phyloP scores from a whole-genome alignment of 805 yeast species.

The Ogataea degrootiae region DNA sequence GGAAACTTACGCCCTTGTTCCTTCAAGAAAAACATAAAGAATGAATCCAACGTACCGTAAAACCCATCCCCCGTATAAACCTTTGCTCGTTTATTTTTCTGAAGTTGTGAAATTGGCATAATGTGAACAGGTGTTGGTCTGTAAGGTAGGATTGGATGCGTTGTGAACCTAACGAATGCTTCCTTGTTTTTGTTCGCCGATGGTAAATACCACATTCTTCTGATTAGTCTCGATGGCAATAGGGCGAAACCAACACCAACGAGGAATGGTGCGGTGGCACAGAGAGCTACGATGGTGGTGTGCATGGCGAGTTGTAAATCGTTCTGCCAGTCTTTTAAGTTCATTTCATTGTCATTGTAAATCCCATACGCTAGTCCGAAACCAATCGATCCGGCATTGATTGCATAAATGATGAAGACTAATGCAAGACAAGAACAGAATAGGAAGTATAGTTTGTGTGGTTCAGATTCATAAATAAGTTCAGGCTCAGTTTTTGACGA shows the following conservation, averaged over 20 bases:
- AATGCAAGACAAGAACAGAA: conserved; percentile 65
- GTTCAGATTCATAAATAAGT: conserved; percentile 76
- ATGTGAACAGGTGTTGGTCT: conserved; percentile 71
- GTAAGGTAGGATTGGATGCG: conserved; percentile 75
- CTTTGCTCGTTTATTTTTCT: conserved; percentile 56
- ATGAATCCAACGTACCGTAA: conserved; percentile 75
- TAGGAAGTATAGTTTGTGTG: conserved; percentile 71
- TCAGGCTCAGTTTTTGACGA: conserved; percentile 55
- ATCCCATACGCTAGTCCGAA: conserved; percentile 22
- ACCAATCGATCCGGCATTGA: conserved; percentile 36
- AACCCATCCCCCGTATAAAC: conserved; percentile 87
- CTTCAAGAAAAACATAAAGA: conserved; percentile 68
- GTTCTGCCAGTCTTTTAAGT: conserved; percentile 21
- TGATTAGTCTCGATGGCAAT: conserved; percentile 65
- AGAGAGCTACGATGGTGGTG: conserved; percentile 29
- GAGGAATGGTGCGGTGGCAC: conserved; percentile 39
- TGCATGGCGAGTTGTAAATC: conserved; percentile 23
- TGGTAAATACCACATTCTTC: conserved; percentile 76
- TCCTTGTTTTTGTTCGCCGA: conserved; percentile 45
- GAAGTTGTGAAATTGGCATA: conserved; percentile 52
- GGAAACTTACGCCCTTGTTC: conserved; percentile 53
- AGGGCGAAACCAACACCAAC: conserved; percentile 38
- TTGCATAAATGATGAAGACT: conserved; percentile 64
- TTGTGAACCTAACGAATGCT: conserved; percentile 49
- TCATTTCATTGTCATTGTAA: conserved; percentile 28